phyloP scores from a whole-genome alignment of 345 rosid species.

The Isatis tinctoria region DNA sequence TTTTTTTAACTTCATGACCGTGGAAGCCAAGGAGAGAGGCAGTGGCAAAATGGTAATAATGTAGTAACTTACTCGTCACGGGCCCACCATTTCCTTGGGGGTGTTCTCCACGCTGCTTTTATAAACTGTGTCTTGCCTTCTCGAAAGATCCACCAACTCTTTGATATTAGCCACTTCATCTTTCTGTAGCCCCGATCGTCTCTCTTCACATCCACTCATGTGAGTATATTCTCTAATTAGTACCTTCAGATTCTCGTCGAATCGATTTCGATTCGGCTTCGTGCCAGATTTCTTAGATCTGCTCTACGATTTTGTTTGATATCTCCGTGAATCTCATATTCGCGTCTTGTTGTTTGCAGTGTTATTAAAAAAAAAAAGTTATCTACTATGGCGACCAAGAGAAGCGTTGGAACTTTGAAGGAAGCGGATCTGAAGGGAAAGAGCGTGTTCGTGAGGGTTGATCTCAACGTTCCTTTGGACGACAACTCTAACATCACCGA shows the following conservation, averaged over 20 bases:
- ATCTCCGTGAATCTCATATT: constrained; percentile 4
- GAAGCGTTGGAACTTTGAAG: constrained; percentile 80
- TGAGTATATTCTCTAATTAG: background rate
- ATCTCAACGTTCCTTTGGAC: constrained; percentile 90
- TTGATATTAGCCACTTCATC: constrained; percentile 4
- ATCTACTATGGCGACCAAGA: constrained; percentile 77
- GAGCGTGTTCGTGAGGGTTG: constrained; percentile 91
- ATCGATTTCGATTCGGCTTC: background rate
- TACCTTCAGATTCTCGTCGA: background rate
- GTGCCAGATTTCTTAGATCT: background rate
- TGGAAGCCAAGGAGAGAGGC: background rate
- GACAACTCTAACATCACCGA: constrained; percentile 90
- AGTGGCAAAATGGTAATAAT: background rate
- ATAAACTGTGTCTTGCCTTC: constrained; percentile 6
- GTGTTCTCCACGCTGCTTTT: constrained; percentile 23
- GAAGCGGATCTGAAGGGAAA: constrained; percentile 88
- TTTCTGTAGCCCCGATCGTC: background rate
- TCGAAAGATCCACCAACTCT: constrained; percentile 27
- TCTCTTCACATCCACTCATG: constrained; percentile 10
- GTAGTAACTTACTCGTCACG: background rate
- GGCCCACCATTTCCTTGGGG: constrained; percentile 7
- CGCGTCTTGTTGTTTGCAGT: background rate
- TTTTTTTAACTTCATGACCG: background rate
- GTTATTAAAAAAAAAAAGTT: constrained; percentile 21
- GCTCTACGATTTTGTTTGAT: background rate